A percentile compares a stretch with the other conserved stretches of the same genome.
Conservation (phyloP, 768 basidiomycete genomes). For the Candolleomyces efflorescens region DNA sequence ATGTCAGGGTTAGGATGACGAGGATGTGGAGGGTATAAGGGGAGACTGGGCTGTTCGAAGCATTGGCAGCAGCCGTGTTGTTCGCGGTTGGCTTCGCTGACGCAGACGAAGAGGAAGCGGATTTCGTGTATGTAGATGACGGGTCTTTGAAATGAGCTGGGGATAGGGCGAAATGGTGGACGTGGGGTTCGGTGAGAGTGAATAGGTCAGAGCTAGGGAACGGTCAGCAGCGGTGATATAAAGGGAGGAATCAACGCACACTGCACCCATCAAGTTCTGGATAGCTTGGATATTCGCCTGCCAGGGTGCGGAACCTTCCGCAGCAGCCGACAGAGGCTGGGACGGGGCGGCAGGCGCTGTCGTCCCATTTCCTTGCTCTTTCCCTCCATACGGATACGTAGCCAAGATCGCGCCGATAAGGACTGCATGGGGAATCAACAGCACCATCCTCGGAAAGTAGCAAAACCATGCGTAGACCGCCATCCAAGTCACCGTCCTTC, state of each 20-base stretch:
- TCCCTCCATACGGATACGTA: conserved; percentile 49
- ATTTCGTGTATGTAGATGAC: conserved; percentile 13
- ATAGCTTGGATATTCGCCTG: conserved; percentile 85
- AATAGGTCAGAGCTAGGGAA: conserved; percentile 55
- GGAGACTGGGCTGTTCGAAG: conserved; percentile 22
- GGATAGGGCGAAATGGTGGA: conserved; percentile 47
- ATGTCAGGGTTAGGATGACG: conserved; percentile 39
- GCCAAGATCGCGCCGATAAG: conserved; percentile 64
- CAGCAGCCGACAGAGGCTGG: conserved; percentile 20
- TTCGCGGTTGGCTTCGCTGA: conserved; percentile 8
- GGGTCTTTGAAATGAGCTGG: conserved; percentile 31
- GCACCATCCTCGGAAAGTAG: conserved; percentile 67
- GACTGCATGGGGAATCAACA: conserved; percentile 63
- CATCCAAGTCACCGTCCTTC: conserved; percentile 71
- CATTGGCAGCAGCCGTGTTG: not conserved
- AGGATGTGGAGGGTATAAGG: conserved; percentile 54
- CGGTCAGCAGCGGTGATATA: not conserved
- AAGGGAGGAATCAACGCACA: conserved; percentile 43
- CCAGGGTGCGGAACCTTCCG: conserved; percentile 75
- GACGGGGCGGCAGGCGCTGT: conserved; percentile 25
- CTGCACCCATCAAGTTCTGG: conserved; percentile 85
- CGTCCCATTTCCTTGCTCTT: conserved; percentile 7
- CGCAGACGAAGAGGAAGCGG: conserved; percentile 8
- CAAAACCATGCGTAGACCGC: conserved; percentile 75
- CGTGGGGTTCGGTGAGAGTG: conserved; percentile 47